These are phyloP conservation scores for Cinnamomum micranthum DNA, from an alignment of 164 flowering plant species.

Conservation along the genomic window DNA sequence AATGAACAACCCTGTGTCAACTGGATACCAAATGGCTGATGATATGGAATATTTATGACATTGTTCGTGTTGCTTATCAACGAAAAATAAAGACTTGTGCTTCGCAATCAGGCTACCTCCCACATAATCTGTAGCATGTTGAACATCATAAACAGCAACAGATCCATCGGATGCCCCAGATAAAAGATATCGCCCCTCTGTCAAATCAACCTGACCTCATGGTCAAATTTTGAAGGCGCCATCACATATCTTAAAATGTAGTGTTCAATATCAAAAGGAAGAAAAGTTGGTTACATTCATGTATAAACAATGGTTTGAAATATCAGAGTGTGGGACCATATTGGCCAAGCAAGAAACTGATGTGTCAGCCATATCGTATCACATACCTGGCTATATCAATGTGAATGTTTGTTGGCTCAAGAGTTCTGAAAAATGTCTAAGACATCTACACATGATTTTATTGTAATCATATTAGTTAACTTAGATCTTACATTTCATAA, in stretches of 20 bases:
- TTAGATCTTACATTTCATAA: too few species aligned
- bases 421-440: too few species aligned
- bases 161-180: conserved; percentile 93
- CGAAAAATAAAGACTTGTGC: conserved; percentile 50
- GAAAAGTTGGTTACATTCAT: not conserved
- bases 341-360: too few species aligned
- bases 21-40: conserved; percentile 92
- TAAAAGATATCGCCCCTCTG: conserved; percentile 82
- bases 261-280: not conserved
- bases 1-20: conserved; percentile 88
- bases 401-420: too few species aligned
- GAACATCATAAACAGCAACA: conserved; percentile 76
- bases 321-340: too few species aligned
- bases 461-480: too few species aligned
- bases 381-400: too few species aligned
- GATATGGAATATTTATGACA: conserved; percentile 81
- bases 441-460: too few species aligned
- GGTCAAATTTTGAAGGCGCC: conserved; percentile 18
- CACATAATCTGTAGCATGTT: conserved; percentile 51
- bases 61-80: conserved; percentile 73
- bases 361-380: too few species aligned
- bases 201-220: conserved; percentile 82
- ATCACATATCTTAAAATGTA: not conserved
- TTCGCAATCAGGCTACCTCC: conserved; percentile 63
- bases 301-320: not conserved